These are phyloP conservation scores for Chrysoporthe cubensis DNA, from an alignment of 2,329 filamentous ascomycete species.

Conservation along the genomic window DNA sequence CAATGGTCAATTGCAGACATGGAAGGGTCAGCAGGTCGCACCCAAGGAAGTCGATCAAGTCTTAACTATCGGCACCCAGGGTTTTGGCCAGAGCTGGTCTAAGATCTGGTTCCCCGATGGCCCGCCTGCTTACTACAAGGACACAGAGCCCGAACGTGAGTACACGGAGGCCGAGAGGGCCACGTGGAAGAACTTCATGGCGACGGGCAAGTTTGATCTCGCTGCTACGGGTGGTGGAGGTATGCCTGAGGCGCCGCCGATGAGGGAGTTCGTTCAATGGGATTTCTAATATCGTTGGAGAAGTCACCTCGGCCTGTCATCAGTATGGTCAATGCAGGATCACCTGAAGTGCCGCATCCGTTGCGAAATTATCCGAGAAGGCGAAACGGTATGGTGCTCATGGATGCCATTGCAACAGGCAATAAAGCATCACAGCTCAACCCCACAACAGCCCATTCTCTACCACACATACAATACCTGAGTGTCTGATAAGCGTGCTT, in stretches of 20 bases:
- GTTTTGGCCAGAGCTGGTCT: constrained; percentile 51
- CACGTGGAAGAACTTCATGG: constrained; percentile 57
- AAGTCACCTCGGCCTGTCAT: background rate
- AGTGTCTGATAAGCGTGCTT: background rate
- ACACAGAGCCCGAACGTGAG: constrained; percentile 62
- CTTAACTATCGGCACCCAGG: constrained; percentile 48
- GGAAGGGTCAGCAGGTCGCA: constrained; percentile 38
- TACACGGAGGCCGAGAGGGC: constrained; percentile 38
- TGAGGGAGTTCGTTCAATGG: constrained; percentile 74
- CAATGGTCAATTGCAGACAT: constrained; percentile 34
- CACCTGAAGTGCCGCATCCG: background rate
- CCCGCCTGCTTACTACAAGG: constrained; percentile 63
- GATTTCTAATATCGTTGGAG: constrained; percentile 59
- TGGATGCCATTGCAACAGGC: background rate
- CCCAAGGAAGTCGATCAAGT: constrained; percentile 43
- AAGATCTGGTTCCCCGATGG: constrained; percentile 77
- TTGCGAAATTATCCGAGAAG: background rate
- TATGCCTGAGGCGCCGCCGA: constrained; percentile 79
- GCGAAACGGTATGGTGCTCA: background rate
- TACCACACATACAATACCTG: background rate
- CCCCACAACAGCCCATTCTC: background rate
- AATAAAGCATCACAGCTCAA: background rate
- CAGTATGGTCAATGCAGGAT: background rate
- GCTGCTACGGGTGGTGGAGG: constrained; percentile 46
- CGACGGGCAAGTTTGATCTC: constrained; percentile 69